phyloP scores from a whole-genome alignment of 345 rosid species.

The Salix udensis region DNA sequence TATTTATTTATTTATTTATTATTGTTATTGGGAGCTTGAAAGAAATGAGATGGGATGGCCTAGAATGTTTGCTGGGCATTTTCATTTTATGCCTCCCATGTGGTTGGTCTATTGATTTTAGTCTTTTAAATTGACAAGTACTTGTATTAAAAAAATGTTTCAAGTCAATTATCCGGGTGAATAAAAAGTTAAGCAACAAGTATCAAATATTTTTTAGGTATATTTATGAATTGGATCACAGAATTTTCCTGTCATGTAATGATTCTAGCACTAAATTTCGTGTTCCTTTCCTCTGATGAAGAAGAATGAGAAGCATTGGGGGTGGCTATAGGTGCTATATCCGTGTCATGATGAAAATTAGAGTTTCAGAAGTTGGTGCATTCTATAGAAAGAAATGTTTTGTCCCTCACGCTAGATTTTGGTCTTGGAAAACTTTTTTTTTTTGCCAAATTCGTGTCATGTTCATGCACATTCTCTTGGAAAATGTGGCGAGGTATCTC shows the following conservation, averaged over 20 bases:
- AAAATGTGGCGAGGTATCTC: constrained; percentile 24
- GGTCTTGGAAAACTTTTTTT: not conserved
- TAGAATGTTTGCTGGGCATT: not conserved
- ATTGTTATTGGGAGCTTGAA: not conserved
- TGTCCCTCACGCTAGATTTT: not conserved
- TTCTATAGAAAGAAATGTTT: not conserved
- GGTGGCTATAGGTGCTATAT: not conserved
- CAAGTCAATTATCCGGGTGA: not conserved
- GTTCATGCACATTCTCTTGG: constrained; percentile 14
- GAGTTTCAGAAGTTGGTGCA: not conserved
- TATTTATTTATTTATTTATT: not conserved
- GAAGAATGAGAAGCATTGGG: not conserved
- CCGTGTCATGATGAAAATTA: not conserved
- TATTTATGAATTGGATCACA: not conserved
- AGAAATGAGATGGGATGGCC: not conserved
- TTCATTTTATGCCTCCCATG: too few relatives aligned
- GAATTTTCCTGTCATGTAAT: not conserved
- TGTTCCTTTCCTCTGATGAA: not conserved
- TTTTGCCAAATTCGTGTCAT: constrained; percentile 16
- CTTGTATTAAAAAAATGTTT: not conserved
- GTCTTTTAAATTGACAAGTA: not conserved
- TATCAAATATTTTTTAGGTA: not conserved
- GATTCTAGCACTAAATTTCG: not conserved
- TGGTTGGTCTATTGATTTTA: not conserved
- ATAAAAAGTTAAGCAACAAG: not conserved